Percentiles rank a stretch among this genome's conserved stretches.
These are phyloP conservation scores for Sarocladiaceae sp. DNA, from an alignment of 2,329 filamentous ascomycete species.

Conservation along the genomic window DNA sequence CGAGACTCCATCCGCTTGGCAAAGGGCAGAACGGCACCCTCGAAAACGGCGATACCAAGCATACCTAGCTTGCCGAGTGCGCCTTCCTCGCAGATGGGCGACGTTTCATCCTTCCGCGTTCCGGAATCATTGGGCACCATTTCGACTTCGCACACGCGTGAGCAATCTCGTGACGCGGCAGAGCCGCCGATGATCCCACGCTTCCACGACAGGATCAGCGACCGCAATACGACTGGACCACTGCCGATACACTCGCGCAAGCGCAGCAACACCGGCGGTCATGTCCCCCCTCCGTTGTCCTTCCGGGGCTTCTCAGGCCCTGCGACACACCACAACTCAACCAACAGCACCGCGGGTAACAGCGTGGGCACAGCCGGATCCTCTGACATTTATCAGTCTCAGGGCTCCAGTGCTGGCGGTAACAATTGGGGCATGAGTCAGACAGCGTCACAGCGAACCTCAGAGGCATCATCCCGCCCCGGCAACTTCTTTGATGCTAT, in stretches of 20 bases:
- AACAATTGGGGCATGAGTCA: constrained; percentile 40
- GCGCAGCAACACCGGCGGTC: constrained; percentile 82
- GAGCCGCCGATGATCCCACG: constrained; percentile 70
- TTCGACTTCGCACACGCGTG: constrained; percentile 36
- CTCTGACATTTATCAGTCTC: constrained; percentile 58
- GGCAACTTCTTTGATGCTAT: constrained; percentile 78
- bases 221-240: constrained; percentile 19
- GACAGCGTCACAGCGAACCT: constrained; percentile 45
- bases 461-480: constrained; percentile 49
- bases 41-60: constrained; percentile 31
- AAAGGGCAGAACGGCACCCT: constrained; percentile 57
- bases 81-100: constrained; percentile 32
- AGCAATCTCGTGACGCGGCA: constrained; percentile 55
- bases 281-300: constrained; percentile 63
- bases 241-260: constrained; percentile 66
- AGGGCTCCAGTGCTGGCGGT: constrained; percentile 21
- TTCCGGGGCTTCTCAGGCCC: constrained; percentile 75
- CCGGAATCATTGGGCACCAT: constrained; percentile 35
- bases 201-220: constrained; percentile 49
- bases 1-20: constrained; percentile 87
- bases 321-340: constrained; percentile 39
- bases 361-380: constrained; percentile 56
- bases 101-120: constrained; percentile 29
- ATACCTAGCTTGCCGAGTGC: constrained; percentile 26
- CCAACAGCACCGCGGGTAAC: constrained; percentile 54